Conservation (phyloP, 164 flowering plant genomes). For the Liquidambar formosana region DNA sequence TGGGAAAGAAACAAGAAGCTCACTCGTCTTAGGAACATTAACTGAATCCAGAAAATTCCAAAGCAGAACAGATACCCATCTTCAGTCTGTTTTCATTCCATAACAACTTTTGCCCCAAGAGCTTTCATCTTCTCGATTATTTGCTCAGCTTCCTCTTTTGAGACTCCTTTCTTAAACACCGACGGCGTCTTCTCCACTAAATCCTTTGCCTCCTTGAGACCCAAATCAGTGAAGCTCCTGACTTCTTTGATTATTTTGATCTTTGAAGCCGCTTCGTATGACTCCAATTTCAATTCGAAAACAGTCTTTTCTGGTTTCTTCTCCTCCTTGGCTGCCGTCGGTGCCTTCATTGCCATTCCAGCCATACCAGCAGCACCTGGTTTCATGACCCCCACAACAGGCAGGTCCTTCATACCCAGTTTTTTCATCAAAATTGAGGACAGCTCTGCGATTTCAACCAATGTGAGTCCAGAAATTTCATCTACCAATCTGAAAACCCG, state of each 20-base stretch:
- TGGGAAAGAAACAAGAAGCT: too few species aligned
- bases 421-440: slow-evolving; percentile 69
- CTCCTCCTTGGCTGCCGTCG: slow-evolving; percentile 57
- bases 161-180: slow-evolving; percentile 69
- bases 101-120: slow-evolving; percentile 72
- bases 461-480: slow-evolving; percentile 66
- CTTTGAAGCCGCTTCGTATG: slow-evolving; percentile 69
- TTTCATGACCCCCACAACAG: slow-evolving; percentile 70
- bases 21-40: too few species aligned
- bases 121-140: slow-evolving; percentile 81
- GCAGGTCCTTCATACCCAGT: slow-evolving; percentile 62
- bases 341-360: slow-evolving; percentile 31
- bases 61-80: background rate
- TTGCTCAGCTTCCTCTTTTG: slow-evolving; percentile 77
- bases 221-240: slow-evolving; percentile 74
- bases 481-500: slow-evolving; percentile 88
- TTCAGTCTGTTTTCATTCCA: slow-evolving; percentile 45
- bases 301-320: slow-evolving; percentile 75
- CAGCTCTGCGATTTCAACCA: slow-evolving; percentile 57
- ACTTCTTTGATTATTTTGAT: slow-evolving; percentile 82
- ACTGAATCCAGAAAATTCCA: background rate
- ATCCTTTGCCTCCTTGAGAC: slow-evolving; percentile 85
- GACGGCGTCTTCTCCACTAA: slow-evolving; percentile 82
- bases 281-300: slow-evolving; percentile 69
- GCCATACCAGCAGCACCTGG: slow-evolving; percentile 53